Evolutionary conservation across 169 alveolate genomes (phyloP), one percentile per base, ranked within the genome.

Genomic region (Plasmodium relictum): DNA sequence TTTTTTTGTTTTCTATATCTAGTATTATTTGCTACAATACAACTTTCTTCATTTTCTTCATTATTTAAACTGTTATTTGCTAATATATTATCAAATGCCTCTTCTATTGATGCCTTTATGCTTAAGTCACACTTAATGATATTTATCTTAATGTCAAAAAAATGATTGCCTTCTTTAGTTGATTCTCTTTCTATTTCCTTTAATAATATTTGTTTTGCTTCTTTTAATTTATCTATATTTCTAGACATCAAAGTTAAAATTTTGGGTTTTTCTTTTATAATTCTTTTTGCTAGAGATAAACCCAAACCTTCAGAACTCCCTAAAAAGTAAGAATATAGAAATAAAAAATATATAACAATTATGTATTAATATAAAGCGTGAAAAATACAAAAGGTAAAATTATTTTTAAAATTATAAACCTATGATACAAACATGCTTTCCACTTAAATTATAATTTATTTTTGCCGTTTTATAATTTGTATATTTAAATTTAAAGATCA

Each of bases 301-400:
- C 90, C 90, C 14, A 80, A 20, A 12, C 90, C 90, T 68, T 80
- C 90, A 45, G 90, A 80, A n/a, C 90, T 83, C 3, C 90, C 90
- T 80, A 39, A 8, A 31, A 22, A 14, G 14, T 9, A 73, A 45
- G 26, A 12, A 37, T 31, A 41, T 10, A 24, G 48, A 74, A 6
- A 42, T 37, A 45, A 10, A 26, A 24, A 45, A 22, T 44, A 8
- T 50, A 45, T 20, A 41, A 31, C 1, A 31, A 31, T 31, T 31
- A 31, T n/a, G n/a, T n/a, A 31, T 31, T 31, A 31, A 31, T 31
- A 3, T 31, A 31, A 31, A 31, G 39, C 3, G 39, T 2, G 3
- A 31, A 31, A 31, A 31, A 6, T 44, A 9, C 52, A 48, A 22
- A 6, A 56, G 5, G 31, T 16, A 56, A 56, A 56, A 56, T 56